These are phyloP conservation scores for Lactarius quietus DNA, from an alignment of 768 basidiomycete genomes.

Conservation along the genomic window DNA sequence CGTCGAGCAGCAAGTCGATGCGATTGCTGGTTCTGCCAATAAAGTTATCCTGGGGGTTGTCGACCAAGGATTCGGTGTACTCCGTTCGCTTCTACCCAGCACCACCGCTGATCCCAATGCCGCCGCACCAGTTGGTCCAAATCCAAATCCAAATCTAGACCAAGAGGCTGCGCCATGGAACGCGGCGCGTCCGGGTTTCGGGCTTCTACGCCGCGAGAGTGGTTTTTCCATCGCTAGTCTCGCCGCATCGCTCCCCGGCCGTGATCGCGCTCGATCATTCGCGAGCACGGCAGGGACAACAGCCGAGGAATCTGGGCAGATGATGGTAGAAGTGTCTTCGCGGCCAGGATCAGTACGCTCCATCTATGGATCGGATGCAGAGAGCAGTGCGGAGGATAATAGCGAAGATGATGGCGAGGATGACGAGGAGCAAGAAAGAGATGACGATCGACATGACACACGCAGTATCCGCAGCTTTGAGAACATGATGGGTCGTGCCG, in stretches of 20 bases:
- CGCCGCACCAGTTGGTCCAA: conserved; percentile 4
- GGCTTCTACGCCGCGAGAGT: conserved; percentile 68
- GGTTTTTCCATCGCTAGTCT: conserved; percentile 82
- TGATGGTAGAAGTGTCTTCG: conserved; percentile 55
- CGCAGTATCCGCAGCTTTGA: conserved; percentile 84
- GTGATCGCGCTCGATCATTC: conserved; percentile 36
- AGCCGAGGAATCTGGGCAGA: conserved; percentile 44
- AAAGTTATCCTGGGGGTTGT: conserved; percentile 80
- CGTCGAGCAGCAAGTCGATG: conserved; percentile 77
- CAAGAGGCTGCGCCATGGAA: conserved; percentile 41
- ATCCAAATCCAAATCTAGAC: conserved; percentile 17
- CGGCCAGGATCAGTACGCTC: conserved; percentile 49
- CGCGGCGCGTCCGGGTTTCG: conserved; percentile 50
- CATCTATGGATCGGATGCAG: conserved; percentile 32
- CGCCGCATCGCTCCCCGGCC: conserved; percentile 59
- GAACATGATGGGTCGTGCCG: conserved; percentile 62
- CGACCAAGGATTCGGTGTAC: conserved; percentile 84
- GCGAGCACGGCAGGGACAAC: conserved; percentile 27
- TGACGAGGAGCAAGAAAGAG: conserved; percentile 39
- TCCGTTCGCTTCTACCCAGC: conserved; percentile 70
- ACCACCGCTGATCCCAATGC: conserved; percentile 31
- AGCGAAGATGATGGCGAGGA: conserved; percentile 40
- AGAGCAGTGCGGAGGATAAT: conserved; percentile 33
- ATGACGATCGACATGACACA: conserved; percentile 46
- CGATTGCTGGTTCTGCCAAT: conserved; percentile 77